These are phyloP conservation scores for Mortierella alpina DNA, from an alignment of 192 early-diverging fungal genomes.

Conservation along the genomic window DNA sequence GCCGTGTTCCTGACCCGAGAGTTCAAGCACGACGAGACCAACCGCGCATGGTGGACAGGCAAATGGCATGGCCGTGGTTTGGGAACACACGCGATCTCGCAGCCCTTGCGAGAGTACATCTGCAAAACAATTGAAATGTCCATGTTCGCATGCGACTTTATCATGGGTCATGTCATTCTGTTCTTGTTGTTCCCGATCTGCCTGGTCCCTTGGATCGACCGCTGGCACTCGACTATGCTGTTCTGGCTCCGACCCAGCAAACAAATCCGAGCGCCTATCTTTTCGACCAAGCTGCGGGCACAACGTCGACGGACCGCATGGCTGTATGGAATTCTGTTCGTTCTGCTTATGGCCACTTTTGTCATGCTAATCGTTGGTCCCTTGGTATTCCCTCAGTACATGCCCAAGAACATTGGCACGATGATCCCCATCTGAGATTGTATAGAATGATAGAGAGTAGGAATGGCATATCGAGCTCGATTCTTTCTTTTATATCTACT, in stretches of 20 bases:
- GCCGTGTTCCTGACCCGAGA: slow-evolving; percentile 80
- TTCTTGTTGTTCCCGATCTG: slow-evolving; percentile 81
- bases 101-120: slow-evolving; percentile 81
- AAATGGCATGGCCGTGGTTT: slow-evolving; percentile 82
- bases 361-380: slow-evolving; percentile 73
- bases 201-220: slow-evolving; percentile 78
- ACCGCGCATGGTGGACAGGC: slow-evolving; percentile 90
- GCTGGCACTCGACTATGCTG: slow-evolving; percentile 82
- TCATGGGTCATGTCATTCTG: slow-evolving; percentile 80
- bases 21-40: slow-evolving; percentile 85
- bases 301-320: slow-evolving; percentile 73
- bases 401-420: slow-evolving; percentile 23
- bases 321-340: slow-evolving; percentile 76
- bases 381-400: slow-evolving; percentile 42
- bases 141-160: slow-evolving; percentile 82
- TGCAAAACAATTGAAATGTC: slow-evolving; percentile 90
- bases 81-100: slow-evolving; percentile 68
- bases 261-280: slow-evolving; percentile 81
- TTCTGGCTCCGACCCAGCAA: slow-evolving; percentile 87
- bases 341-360: slow-evolving; percentile 70
- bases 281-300: slow-evolving; percentile 71
- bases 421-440: slow-evolving; percentile 14
- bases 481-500: too few relatives aligned
- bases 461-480: too few relatives aligned
- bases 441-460: too few relatives aligned